phyloP scores from a whole-genome alignment of 2,329 filamentous ascomycete species.

The Chaetothyriales sp. region DNA sequence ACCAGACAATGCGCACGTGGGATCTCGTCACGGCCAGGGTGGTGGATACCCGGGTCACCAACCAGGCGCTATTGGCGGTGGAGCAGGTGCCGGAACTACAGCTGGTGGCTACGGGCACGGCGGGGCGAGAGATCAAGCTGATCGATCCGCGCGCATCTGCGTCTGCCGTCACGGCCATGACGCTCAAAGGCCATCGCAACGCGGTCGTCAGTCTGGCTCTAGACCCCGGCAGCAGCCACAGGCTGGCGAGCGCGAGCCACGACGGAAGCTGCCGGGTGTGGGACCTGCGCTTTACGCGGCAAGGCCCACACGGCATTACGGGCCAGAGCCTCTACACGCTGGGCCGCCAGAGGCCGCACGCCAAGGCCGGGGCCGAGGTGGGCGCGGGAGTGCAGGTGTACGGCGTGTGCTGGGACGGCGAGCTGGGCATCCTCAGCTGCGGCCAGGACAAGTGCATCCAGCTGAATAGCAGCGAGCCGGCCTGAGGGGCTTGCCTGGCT shows the following conservation, averaged over 20 bases:
- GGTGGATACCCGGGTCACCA: conserved; percentile 71
- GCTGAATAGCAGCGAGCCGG: conserved; percentile 49
- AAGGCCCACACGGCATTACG: conserved; percentile 43
- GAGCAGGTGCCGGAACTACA: conserved; percentile 54
- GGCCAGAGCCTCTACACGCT: conserved; percentile 67
- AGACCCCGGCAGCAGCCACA: conserved; percentile 57
- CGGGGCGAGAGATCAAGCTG: conserved; percentile 77
- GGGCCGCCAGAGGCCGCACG: conserved; percentile 56
- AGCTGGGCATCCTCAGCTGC: conserved; percentile 76
- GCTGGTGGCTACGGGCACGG: conserved; percentile 61
- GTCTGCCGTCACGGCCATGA: conserved; percentile 67
- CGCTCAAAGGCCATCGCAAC: conserved; percentile 80
- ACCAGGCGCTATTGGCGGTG: conserved; percentile 69
- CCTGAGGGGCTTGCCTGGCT: too few species aligned
- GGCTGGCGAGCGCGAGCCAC: conserved; percentile 78
- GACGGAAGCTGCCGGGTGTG: conserved; percentile 88
- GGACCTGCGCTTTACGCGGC: conserved; percentile 65
- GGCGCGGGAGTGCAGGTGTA: conserved; percentile 88
- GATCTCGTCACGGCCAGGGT: conserved; percentile 69
- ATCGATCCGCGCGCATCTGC: conserved; percentile 76
- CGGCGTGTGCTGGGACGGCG: conserved; percentile 69
- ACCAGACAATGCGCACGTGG: conserved; percentile 81
- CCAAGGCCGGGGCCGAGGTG: conserved; percentile 50
- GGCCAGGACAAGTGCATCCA: conserved; percentile 93
- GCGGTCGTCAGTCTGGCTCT: conserved; percentile 46